phyloP scores from a whole-genome alignment of 2,329 filamentous ascomycete species.

The Ophiostoma sp. region DNA sequence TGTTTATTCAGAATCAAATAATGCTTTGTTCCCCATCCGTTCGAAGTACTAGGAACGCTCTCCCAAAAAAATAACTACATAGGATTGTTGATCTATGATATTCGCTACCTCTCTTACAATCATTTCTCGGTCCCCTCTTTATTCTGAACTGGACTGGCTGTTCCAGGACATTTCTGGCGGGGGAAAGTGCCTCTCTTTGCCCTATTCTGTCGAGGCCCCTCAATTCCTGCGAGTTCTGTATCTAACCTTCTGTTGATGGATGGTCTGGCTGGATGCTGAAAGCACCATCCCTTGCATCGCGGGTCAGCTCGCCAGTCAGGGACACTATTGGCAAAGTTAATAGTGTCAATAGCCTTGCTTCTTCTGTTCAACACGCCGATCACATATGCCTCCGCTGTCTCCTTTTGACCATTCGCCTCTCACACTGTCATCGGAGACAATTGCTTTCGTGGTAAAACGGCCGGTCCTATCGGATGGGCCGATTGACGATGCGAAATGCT shows the following conservation, averaged over 20 bases:
- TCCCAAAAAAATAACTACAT: neutral
- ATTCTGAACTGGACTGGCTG: neutral
- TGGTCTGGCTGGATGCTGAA: neutral
- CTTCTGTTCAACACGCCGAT: neutral
- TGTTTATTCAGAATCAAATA: neutral
- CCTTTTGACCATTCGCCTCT: neutral
- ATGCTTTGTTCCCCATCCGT: neutral
- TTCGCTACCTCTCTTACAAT: neutral
- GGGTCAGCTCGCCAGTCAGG: conserved; percentile 2
- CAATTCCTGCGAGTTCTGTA: neutral
- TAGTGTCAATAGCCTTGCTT: neutral
- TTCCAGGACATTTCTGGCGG: neutral
- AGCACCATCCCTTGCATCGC: conserved; percentile 5
- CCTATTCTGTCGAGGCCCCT: neutral
- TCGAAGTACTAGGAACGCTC: neutral
- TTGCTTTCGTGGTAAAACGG: neutral
- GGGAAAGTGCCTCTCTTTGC: neutral
- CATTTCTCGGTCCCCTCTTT: neutral
- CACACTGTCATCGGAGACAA: neutral
- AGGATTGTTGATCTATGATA: neutral
- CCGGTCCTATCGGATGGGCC: neutral
- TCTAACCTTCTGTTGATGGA: neutral
- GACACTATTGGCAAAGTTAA: neutral
- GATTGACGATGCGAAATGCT: neutral
- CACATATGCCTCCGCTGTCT: neutral